Evolutionary conservation across 176 grass and related monocot genomes (phyloP).

Genomic region (Raddia guianensis): DNA sequence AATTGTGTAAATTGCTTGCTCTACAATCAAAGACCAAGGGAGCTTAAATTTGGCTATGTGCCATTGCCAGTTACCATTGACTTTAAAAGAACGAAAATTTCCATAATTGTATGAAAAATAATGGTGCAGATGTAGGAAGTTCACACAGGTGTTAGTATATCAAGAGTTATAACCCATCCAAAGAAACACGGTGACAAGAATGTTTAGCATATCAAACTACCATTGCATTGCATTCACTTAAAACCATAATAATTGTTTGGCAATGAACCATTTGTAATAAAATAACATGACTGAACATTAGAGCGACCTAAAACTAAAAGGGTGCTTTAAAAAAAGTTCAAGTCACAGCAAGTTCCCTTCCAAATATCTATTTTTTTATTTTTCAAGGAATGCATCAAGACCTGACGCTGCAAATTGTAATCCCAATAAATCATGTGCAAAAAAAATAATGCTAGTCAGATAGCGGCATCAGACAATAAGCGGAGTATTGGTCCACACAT

Average conservation of each 20-base stretch:
- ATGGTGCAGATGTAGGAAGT: too few relatives aligned
- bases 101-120: not conserved
- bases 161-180: not conserved
- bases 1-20: not conserved
- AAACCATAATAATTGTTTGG: not conserved
- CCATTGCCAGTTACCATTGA: not conserved
- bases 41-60: not conserved
- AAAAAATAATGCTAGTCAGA: not conserved
- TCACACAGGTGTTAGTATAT: not conserved
- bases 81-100: not conserved
- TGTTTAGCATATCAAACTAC: too few relatives aligned
- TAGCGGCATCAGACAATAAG: conserved; percentile 51
- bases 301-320: not conserved
- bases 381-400: not conserved
- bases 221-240: not conserved
- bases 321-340: not conserved
- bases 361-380: not conserved
- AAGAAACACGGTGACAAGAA: not conserved
- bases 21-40: not conserved
- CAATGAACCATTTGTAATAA: not conserved
- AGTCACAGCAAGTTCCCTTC: not conserved
- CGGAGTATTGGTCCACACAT: conserved; percentile 47
- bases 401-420: too few relatives aligned
- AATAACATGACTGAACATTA: not conserved
- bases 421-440: not conserved